These are phyloP conservation scores for Penicillium lagena DNA, from an alignment of 495 filamentous ascomycete genomes.

Conservation along the genomic window DNA sequence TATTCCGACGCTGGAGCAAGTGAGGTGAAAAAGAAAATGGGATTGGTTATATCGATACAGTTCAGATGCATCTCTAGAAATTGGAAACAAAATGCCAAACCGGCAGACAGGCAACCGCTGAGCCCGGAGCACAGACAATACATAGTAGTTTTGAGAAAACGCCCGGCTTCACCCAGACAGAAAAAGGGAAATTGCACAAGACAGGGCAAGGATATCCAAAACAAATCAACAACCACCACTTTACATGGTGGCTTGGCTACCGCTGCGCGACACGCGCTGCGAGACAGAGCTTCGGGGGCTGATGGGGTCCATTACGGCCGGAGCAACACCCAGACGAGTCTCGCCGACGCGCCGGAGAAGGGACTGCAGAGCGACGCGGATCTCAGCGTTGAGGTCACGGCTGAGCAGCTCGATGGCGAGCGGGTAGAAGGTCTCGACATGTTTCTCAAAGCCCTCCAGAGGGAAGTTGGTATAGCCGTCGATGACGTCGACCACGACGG, in stretches of 20 bases:
- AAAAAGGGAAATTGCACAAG: constrained; percentile 8
- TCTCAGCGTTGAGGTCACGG: constrained; percentile 72
- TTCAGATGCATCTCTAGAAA: constrained; percentile 21
- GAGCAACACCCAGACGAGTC: constrained; percentile 61
- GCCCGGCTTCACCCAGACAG: not conserved
- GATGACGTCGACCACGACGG: constrained; percentile 95
- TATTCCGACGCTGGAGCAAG: constrained; percentile 32
- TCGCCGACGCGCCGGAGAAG: constrained; percentile 79
- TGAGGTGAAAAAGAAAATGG: constrained; percentile 11
- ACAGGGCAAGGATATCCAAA: constrained; percentile 30
- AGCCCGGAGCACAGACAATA: not conserved
- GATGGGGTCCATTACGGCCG: constrained; percentile 26
- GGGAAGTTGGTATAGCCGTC: constrained; percentile 91
- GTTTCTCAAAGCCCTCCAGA: constrained; percentile 69
- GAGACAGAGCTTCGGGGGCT: constrained; percentile 42
- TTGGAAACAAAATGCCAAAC: constrained; percentile 13
- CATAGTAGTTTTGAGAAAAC: not conserved
- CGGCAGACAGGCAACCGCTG: too few relatives aligned
- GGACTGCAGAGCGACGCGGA: constrained; percentile 68
- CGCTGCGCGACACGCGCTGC: constrained; percentile 21
- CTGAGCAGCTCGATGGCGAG: constrained; percentile 75
- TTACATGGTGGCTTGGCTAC: constrained; percentile 14
- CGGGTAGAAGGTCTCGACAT: constrained; percentile 80
- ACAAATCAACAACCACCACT: constrained; percentile 8
- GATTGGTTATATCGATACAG: constrained; percentile 21